Conservation (phyloP, 2,329 filamentous ascomycete genomes). For the Chrysoporthe puriensis region DNA sequence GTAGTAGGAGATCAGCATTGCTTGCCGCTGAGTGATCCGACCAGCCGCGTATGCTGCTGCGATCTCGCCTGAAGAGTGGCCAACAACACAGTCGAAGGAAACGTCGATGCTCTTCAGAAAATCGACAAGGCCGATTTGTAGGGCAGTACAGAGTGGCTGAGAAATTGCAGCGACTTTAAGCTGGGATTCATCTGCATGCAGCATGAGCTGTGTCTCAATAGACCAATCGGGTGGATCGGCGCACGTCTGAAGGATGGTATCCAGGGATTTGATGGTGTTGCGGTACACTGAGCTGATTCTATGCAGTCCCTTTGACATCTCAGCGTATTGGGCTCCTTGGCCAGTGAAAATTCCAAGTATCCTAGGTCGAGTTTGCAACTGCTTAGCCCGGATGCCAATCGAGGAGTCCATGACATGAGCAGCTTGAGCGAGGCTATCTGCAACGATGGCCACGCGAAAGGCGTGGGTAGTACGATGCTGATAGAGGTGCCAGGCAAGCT, state of each 20-base stretch:
- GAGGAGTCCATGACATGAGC: background rate
- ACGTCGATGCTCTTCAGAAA: constrained; percentile 36
- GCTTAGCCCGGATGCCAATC: constrained; percentile 31
- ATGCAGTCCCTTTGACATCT: constrained; percentile 43
- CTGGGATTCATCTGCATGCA: constrained; percentile 33
- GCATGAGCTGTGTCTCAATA: constrained; percentile 41
- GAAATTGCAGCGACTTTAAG: constrained; percentile 46
- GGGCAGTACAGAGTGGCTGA: constrained; percentile 57
- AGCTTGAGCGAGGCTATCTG: constrained; percentile 26
- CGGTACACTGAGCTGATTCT: constrained; percentile 38
- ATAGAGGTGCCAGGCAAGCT: constrained; percentile 41
- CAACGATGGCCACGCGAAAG: constrained; percentile 33
- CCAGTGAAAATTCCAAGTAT: constrained; percentile 46
- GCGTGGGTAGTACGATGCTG: constrained; percentile 38
- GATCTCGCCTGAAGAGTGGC: constrained; percentile 50
- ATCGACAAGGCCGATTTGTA: constrained; percentile 51
- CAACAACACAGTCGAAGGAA: constrained; percentile 39
- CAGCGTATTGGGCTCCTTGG: constrained; percentile 50
- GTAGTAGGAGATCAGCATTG: constrained; percentile 46
- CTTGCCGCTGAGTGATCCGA: constrained; percentile 39
- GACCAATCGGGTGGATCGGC: constrained; percentile 37
- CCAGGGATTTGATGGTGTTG: constrained; percentile 39
- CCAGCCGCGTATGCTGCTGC: constrained; percentile 48
- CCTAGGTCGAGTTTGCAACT: constrained; percentile 29
- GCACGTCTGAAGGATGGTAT: constrained; percentile 35